Conservation (phyloP, 2,329 filamentous ascomycete genomes). For the Neonectria ditissima region DNA sequence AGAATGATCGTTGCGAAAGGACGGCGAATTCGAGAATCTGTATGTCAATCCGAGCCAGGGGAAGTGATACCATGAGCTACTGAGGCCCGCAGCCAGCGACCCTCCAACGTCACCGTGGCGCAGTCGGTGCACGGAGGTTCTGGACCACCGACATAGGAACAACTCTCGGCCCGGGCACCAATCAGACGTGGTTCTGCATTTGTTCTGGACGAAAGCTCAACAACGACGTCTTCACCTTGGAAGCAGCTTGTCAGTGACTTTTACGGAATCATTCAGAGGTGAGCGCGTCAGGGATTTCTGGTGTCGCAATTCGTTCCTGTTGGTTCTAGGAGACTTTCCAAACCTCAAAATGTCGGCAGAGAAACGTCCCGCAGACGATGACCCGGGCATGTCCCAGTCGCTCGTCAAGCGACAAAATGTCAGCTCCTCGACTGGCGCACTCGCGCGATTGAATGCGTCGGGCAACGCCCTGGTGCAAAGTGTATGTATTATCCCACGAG, state of each 20-base stretch:
- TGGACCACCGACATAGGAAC: constrained; percentile 46
- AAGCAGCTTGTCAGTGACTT: constrained; percentile 30
- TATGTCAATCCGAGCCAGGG: constrained; percentile 19
- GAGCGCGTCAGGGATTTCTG: constrained; percentile 21
- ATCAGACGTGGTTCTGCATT: constrained; percentile 39
- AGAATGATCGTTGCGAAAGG: not conserved
- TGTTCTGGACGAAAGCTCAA: constrained; percentile 36
- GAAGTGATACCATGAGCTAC: constrained; percentile 31
- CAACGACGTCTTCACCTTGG: constrained; percentile 27
- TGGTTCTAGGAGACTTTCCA: not conserved
- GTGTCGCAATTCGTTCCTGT: constrained; percentile 19
- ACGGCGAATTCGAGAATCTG: not conserved
- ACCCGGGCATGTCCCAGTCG: constrained; percentile 82
- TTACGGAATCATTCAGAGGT: constrained; percentile 7
- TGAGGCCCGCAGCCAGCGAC: not conserved
- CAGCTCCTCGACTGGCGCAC: constrained; percentile 58
- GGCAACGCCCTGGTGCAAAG: constrained; percentile 63
- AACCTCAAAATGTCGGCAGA: constrained; percentile 80
- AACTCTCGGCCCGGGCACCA: constrained; percentile 52
- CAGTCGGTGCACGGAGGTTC: constrained; percentile 41
- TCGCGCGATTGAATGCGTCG: constrained; percentile 64
- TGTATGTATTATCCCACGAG: constrained; percentile 51
- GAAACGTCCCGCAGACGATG: constrained; percentile 90
- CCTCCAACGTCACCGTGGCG: constrained; percentile 37
- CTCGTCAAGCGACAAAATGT: constrained; percentile 91